Evolutionary conservation across 768 basidiomycete genomes (phyloP).

Genomic region (Trametes maxima): DNA sequence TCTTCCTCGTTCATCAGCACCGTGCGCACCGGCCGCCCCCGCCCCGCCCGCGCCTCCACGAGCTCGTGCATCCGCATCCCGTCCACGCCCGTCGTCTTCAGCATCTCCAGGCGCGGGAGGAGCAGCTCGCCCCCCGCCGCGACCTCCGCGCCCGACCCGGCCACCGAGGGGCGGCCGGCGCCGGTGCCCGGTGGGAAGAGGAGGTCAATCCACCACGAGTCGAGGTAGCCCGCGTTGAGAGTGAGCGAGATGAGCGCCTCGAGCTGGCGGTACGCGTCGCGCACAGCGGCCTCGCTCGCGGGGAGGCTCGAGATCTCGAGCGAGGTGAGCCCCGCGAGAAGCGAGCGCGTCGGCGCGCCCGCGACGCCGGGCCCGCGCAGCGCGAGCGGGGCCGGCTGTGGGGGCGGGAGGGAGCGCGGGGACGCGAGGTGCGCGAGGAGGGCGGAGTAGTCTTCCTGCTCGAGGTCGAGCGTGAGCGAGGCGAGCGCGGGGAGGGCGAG

Average conservation of each 20-base stretch:
- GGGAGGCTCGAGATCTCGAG: constrained; percentile 57
- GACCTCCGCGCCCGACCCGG: too few relatives aligned
- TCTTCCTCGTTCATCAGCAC: constrained; percentile 49
- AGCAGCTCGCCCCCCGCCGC: constrained; percentile 24
- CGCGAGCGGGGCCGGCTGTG: background rate
- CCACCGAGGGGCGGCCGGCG: constrained; percentile 19
- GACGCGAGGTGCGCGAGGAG: constrained; percentile 48
- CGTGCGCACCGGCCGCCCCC: constrained; percentile 50
- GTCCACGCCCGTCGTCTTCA: constrained; percentile 49
- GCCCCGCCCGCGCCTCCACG: constrained; percentile 43
- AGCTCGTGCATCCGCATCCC: constrained; percentile 47
- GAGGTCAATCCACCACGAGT: constrained; percentile 30
- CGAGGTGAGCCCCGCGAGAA: constrained; percentile 51
- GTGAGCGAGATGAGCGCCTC: constrained; percentile 47
- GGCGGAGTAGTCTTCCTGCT: constrained; percentile 53
- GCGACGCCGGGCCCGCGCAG: constrained; percentile 19
- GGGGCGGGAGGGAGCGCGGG: constrained; percentile 36
- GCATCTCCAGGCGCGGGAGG: constrained; percentile 53
- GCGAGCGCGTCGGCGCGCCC: constrained; percentile 35
- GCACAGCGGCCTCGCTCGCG: constrained; percentile 38
- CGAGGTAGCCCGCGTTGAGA: constrained; percentile 40
- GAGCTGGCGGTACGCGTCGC: constrained; percentile 50
- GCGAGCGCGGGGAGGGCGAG: constrained; percentile 40
- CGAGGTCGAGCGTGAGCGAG: constrained; percentile 54
- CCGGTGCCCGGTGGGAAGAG: constrained; percentile 18